These are phyloP conservation scores for Chimonanthus praecox DNA, from an alignment of 164 flowering plant species.

Conservation along the genomic window DNA sequence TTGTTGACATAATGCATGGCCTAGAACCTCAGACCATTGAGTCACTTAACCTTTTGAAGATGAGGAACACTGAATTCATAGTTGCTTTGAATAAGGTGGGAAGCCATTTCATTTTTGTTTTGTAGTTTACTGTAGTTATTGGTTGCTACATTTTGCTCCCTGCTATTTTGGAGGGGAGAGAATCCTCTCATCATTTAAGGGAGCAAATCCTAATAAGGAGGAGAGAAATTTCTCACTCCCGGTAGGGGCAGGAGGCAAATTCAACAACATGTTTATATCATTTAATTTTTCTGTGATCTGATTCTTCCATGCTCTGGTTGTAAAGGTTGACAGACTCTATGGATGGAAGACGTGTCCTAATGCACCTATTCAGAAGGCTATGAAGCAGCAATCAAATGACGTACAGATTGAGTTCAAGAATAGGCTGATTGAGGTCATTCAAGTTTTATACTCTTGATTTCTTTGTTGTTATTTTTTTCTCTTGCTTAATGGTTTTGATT, in stretches of 20 bases:
- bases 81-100: conserved; percentile 62
- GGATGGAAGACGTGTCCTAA: conserved; percentile 81
- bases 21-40: conserved; percentile 96
- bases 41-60: conserved; percentile 87
- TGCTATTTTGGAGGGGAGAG: background rate
- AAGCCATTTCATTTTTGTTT: background rate
- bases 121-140: too few species aligned
- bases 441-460: background rate
- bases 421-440: conserved; percentile 61
- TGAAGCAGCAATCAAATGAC: conserved; percentile 85
- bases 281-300: too few species aligned
- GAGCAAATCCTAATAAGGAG: background rate
- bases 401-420: conserved; percentile 70
- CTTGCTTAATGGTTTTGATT: too few species aligned
- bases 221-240: background rate
- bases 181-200: background rate
- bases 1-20: conserved; percentile 99
- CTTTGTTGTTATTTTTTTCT: too few species aligned
- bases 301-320: background rate
- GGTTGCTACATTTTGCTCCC: background rate
- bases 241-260: background rate
- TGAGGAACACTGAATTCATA: conserved; percentile 93
- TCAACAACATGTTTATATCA: background rate
- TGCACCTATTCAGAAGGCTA: conserved; percentile 72
- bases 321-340: conserved; percentile 89